These are phyloP conservation scores for Hypoxylon rubiginosum DNA, from an alignment of 2,329 filamentous ascomycete genomes.

Conservation along the genomic window DNA sequence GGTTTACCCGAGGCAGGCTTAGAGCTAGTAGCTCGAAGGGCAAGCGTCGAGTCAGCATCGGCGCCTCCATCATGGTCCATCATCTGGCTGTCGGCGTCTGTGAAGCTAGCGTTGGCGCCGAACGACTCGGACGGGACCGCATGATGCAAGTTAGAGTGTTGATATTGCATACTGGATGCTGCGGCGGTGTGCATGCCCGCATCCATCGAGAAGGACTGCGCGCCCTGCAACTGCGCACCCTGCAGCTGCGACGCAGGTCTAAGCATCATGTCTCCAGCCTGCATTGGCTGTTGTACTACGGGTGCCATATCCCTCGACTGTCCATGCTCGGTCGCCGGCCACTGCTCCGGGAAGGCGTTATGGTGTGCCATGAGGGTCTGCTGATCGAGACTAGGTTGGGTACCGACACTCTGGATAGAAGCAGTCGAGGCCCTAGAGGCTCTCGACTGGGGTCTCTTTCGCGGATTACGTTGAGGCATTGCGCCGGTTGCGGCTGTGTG, in stretches of 20 bases:
- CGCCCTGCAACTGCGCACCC: conserved; percentile 66
- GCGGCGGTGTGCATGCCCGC: conserved; percentile 64
- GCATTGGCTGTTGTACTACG: conserved; percentile 61
- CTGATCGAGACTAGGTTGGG: conserved; percentile 66
- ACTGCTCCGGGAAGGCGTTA: conserved; percentile 64
- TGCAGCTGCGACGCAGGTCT: conserved; percentile 70
- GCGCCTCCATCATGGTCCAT: conserved; percentile 71
- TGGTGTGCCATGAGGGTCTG: conserved; percentile 54
- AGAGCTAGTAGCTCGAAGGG: conserved; percentile 59
- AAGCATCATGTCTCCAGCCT: conserved; percentile 71
- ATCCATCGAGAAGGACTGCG: conserved; percentile 64
- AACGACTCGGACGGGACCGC: conserved; percentile 69
- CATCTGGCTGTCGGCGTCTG: conserved; percentile 71
- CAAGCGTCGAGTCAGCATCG: conserved; percentile 66
- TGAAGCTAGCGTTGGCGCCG: conserved; percentile 66
- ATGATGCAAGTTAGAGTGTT: conserved; percentile 61
- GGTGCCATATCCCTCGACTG: conserved; percentile 60
- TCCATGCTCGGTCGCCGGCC: conserved; percentile 61
- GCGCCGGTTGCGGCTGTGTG: conserved; percentile 48
- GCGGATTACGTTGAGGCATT: conserved; percentile 57
- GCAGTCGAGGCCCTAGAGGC: conserved; percentile 70
- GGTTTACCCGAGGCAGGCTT: conserved; percentile 73
- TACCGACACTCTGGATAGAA: conserved; percentile 67
- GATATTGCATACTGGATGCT: conserved; percentile 59
- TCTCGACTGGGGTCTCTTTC: conserved; percentile 66